These are phyloP conservation scores for Vigna angularis DNA, from an alignment of 306 rosid species.

Conservation along the genomic window DNA sequence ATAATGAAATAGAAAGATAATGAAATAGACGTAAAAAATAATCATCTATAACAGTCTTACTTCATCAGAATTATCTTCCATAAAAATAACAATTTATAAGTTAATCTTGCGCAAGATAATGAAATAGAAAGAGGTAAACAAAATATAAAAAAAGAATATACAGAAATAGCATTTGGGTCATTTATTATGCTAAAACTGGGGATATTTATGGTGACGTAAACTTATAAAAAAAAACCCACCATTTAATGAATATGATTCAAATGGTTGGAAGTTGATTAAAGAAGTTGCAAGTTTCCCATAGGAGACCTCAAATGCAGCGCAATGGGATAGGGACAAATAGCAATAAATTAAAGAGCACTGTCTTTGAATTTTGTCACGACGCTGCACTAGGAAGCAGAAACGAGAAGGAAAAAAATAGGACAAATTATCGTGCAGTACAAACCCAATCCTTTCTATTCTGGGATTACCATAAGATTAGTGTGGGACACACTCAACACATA, in stretches of 20 bases:
- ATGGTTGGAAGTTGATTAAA: constrained; percentile 24
- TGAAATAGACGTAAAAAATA: too few species aligned
- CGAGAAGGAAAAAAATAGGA: constrained; percentile 36
- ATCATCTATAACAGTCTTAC: too few species aligned
- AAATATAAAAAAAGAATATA: too few species aligned
- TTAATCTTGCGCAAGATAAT: too few species aligned
- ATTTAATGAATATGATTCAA: constrained; percentile 1
- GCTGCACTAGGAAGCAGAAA: constrained; percentile 34
- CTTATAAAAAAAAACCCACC: not conserved
- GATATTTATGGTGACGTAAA: constrained; percentile 19
- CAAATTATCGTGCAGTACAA: constrained; percentile 28
- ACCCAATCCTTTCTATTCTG: constrained; percentile 42
- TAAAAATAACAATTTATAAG: too few species aligned
- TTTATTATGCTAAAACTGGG: not conserved
- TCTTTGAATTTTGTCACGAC: constrained; percentile 56
- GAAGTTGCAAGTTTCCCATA: constrained; percentile 27
- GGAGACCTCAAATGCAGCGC: constrained; percentile 42
- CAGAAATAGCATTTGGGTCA: too few species aligned
- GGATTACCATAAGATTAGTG: constrained; percentile 41
- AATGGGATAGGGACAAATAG: constrained; percentile 48
- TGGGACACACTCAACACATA: constrained; percentile 36
- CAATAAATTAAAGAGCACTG: constrained; percentile 50
- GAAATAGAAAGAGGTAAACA: too few species aligned
- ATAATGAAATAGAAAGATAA: too few species aligned
- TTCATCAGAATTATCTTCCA: too few species aligned